Base-by-base conservation (phyloP, 176 grass and related monocot genomes). In the Phyllostachys edulis region DNA sequence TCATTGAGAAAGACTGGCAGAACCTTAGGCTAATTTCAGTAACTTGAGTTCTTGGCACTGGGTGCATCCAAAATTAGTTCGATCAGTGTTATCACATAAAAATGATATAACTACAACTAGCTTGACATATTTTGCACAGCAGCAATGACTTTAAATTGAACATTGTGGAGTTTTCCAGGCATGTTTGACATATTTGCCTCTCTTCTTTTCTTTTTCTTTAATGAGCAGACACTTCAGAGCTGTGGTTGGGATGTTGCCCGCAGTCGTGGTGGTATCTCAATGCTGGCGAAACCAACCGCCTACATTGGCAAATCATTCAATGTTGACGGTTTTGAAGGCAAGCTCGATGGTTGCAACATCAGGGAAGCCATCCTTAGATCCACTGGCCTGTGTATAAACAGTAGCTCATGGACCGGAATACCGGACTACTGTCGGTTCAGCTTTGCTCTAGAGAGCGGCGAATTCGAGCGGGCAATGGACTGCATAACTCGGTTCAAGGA, bases 341-440 rank as follows among this genome's bases (percentile, higher is more conserved):
- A 82, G 76, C 81, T 99, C 16, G 81, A 94, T 16, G 86, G 77
- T 0, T 55, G 73, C 16, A 99, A 92, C 82, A 90, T 99, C 66
- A 92, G 89, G 73, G 87, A 96, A 61, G 96, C 91, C n/a, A 51
- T 94, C 63, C 86, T 96, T 2, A 90, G n/a, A 74, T 72, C 91
- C 63, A 99, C 96, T 0, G 91, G 93, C 0, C 81, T 99, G 78
- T 91, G 91, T 73, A 99, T 99, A 73, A 99, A 93, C 82, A 91
- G 96, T 34, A 94, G 93, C 81, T 73, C 84, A 6, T 99, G 96
- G 96, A 96, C 93, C 0, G 91, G 93, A 46, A 87, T 99, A 49
- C 86, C 84, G 0, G 76, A 87, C 55, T 94, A 94, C 80, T 93
- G 93, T 38, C 89, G 93, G 42, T 91, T 99, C 89, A 99, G 90